phyloP scores from a whole-genome alignment of 352 stramenopile genomes.

The Pythium aristosporum region DNA sequence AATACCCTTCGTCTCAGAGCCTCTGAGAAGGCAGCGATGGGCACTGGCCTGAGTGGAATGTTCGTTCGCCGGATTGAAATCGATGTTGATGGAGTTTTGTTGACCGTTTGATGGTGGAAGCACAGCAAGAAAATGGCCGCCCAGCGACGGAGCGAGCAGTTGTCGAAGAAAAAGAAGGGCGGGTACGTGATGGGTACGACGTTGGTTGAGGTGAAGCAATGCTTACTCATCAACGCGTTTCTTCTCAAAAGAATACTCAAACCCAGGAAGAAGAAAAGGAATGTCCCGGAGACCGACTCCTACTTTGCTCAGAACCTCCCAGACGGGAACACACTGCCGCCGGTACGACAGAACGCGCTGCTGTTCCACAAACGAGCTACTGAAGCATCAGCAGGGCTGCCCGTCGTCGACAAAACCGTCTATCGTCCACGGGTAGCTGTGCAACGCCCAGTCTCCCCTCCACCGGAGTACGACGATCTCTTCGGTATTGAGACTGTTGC shows the following conservation, averaged over 20 bases:
- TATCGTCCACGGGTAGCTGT: not conserved
- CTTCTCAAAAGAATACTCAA: conserved; percentile 6
- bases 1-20: not conserved
- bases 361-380: conserved; percentile 21
- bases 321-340: conserved; percentile 12
- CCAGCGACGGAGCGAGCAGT: not conserved
- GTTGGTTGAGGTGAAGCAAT: not conserved
- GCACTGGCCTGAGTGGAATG: conserved; percentile 12
- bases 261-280: conserved; percentile 10
- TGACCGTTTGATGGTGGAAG: not conserved
- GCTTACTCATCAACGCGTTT: not conserved
- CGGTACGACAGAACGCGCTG: conserved; percentile 4
- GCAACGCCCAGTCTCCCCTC: conserved; percentile 35
- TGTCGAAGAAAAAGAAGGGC: conserved; percentile 9
- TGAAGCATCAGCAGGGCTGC: not conserved
- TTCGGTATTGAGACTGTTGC: conserved; percentile 64
- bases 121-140: conserved; percentile 21
- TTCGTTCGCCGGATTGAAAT: not conserved
- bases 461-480: conserved; percentile 57
- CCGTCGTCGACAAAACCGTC: not conserved
- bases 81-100: not conserved
- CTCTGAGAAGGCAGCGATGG: not conserved
- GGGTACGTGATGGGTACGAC: not conserved
- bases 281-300: not conserved
- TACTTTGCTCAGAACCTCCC: not conserved